A percentile compares a stretch with the other conserved stretches of the same genome.
Evolutionary conservation across 108 stramenopile species (phyloP).

Genomic region (Aurantiochytrium sp.): DNA sequence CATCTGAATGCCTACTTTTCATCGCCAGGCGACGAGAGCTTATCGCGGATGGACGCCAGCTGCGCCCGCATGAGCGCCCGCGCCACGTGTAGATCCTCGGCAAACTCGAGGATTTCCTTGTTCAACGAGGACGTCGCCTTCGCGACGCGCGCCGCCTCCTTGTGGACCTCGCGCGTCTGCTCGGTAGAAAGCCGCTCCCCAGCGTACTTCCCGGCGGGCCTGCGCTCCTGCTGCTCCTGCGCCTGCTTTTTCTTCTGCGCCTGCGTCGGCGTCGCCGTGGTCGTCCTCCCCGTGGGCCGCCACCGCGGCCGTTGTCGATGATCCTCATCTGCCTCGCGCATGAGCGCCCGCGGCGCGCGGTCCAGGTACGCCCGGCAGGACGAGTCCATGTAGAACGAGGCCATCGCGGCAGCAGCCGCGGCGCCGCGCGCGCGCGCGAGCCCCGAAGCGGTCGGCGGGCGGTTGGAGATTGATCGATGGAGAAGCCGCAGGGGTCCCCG

Average conservation of each 20-base stretch:
- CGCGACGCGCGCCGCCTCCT: neutral
- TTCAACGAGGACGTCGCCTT: neutral
- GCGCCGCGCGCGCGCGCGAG: neutral
- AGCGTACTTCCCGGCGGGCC: too few species aligned
- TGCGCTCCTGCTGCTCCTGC: too few species aligned
- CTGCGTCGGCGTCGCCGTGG: neutral
- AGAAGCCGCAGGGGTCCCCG: too few species aligned
- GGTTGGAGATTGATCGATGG: too few species aligned
- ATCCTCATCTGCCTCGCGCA: neutral
- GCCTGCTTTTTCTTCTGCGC: too few species aligned
- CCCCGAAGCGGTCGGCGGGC: too few species aligned
- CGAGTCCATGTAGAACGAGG: neutral
- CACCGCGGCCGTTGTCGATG: neutral
- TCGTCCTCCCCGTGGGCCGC: neutral
- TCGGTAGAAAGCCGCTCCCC: neutral
- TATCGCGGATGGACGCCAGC: neutral
- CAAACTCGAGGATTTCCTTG: neutral
- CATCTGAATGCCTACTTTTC: too few species aligned
- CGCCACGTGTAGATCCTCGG: neutral
- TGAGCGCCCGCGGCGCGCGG: neutral
- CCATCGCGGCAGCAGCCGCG: neutral
- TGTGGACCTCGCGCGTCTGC: neutral
- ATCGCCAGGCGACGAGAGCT: neutral
- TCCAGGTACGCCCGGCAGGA: neutral
- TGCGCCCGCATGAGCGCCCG: neutral